Conservation (phyloP, 805 yeast species). For the Grigorovia transvaalensis region DNA sequence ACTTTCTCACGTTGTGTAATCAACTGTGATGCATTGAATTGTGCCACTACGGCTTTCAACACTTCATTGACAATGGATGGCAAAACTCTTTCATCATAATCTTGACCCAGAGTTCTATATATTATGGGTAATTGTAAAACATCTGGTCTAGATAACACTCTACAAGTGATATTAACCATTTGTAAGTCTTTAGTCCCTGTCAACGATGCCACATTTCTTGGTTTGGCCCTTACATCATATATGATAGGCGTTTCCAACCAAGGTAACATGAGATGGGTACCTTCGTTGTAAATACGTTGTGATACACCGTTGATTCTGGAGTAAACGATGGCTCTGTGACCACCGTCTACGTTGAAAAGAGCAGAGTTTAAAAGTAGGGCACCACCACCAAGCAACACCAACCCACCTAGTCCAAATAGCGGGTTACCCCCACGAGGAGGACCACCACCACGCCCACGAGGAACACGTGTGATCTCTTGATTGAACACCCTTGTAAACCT, state of each 20-base stretch:
- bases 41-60: conserved; percentile 92
- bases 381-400: conserved; percentile 48
- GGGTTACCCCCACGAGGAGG: conserved; percentile 31
- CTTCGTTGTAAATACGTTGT: conserved; percentile 76
- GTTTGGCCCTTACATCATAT: conserved; percentile 94
- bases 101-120: conserved; percentile 85
- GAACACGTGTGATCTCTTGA: conserved; percentile 35
- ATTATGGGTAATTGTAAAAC: conserved; percentile 68
- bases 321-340: conserved; percentile 93
- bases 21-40: conserved; percentile 94
- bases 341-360: conserved; percentile 89
- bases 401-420: conserved; percentile 55
- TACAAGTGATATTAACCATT: conserved; percentile 98
- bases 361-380: conserved; percentile 44
- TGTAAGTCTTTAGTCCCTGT: conserved; percentile 98
- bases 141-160: conserved; percentile 88
- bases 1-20: conserved; percentile 99
- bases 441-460: conserved; percentile 23
- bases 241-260: conserved; percentile 90
- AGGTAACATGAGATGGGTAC: conserved; percentile 89
- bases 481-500: conserved; percentile 42
- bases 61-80: conserved; percentile 99
- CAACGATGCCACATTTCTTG: conserved; percentile 88
- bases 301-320: conserved; percentile 80
- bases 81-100: conserved; percentile 92